phyloP scores from a whole-genome alignment of 2,329 filamentous ascomycete species.

The Penicillium hordei region DNA sequence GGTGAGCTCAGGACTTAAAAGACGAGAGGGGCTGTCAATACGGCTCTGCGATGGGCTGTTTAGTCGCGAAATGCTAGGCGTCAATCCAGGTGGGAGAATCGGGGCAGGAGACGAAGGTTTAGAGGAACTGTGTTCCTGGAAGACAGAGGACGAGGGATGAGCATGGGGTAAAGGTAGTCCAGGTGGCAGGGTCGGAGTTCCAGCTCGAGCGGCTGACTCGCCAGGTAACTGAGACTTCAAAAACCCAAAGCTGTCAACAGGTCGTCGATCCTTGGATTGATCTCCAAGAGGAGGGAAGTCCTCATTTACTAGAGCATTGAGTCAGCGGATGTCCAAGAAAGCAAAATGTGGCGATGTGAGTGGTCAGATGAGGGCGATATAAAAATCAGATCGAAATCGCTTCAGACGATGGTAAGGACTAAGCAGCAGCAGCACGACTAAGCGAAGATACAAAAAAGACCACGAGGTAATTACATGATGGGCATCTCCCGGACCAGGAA shows the following conservation, averaged over 20 bases:
- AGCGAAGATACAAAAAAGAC: slow-evolving; percentile 30
- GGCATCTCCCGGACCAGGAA: slow-evolving; percentile 27
- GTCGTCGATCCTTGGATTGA: slow-evolving; percentile 36
- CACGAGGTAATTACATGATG: slow-evolving; percentile 39
- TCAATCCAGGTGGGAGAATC: slow-evolving; percentile 31
- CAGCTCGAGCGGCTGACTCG: slow-evolving; percentile 35
- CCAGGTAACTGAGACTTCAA: slow-evolving; percentile 36
- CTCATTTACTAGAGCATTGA: slow-evolving; percentile 41
- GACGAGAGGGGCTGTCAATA: slow-evolving; percentile 25
- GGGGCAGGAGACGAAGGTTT: slow-evolving; percentile 33
- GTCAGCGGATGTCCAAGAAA: slow-evolving; percentile 30
- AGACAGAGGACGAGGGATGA: slow-evolving; percentile 38
- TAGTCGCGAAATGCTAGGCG: slow-evolving; percentile 25
- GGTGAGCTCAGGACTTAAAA: slow-evolving; percentile 30
- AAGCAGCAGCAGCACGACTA: slow-evolving; percentile 10
- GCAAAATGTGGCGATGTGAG: slow-evolving; percentile 12
- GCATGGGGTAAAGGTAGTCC: slow-evolving; percentile 45
- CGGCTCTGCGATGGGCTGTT: slow-evolving; percentile 33
- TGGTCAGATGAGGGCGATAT: slow-evolving; percentile 8
- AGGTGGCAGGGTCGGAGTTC: slow-evolving; percentile 43
- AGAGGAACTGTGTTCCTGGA: slow-evolving; percentile 34
- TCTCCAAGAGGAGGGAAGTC: slow-evolving; percentile 50
- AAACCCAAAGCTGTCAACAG: slow-evolving; percentile 39
- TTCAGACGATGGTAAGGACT: background rate
- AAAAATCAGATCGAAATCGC: background rate